These are phyloP conservation scores for Begonia masoniana DNA, from an alignment of 306 rosid genomes.

Conservation along the genomic window DNA sequence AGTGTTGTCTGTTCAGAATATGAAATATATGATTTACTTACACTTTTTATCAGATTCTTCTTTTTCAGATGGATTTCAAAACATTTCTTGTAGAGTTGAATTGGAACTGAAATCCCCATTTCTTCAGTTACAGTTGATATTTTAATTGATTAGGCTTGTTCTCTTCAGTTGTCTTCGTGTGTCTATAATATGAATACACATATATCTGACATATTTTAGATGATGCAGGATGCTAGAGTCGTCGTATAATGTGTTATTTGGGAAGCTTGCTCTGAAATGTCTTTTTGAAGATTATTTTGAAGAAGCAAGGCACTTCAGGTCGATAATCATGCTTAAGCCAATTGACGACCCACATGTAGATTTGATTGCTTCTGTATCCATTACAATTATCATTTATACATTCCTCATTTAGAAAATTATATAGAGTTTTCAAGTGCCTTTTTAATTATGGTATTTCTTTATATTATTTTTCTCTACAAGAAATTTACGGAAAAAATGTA, in stretches of 20 bases:
- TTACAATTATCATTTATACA: background rate
- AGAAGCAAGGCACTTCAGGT: conserved; percentile 49
- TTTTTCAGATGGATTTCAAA: too few species aligned
- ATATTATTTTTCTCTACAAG: too few species aligned
- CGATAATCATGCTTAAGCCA: conserved; percentile 87
- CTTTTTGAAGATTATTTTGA: conserved; percentile 78
- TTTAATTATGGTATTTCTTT: too few species aligned
- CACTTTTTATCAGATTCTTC: too few species aligned
- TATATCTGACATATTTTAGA: conserved; percentile 4
- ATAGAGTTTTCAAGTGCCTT: too few species aligned
- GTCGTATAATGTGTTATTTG: conserved; percentile 68
- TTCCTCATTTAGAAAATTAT: background rate
- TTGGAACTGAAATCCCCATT: too few species aligned
- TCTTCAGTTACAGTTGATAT: background rate
- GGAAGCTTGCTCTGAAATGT: conserved; percentile 69
- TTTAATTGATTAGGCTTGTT: background rate
- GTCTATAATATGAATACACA: background rate
- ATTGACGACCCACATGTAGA: conserved; percentile 93
- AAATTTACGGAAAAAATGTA: background rate
- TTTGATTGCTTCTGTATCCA: conserved; percentile 81
- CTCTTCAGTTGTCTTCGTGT: background rate
- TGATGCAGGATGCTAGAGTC: conserved; percentile 81
- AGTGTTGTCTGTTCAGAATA: too few species aligned
- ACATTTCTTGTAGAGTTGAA: too few species aligned
- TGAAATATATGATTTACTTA: too few species aligned